phyloP scores from a whole-genome alignment of 192 early-diverging fungal genomes.

The Chytriomyces confervae region DNA sequence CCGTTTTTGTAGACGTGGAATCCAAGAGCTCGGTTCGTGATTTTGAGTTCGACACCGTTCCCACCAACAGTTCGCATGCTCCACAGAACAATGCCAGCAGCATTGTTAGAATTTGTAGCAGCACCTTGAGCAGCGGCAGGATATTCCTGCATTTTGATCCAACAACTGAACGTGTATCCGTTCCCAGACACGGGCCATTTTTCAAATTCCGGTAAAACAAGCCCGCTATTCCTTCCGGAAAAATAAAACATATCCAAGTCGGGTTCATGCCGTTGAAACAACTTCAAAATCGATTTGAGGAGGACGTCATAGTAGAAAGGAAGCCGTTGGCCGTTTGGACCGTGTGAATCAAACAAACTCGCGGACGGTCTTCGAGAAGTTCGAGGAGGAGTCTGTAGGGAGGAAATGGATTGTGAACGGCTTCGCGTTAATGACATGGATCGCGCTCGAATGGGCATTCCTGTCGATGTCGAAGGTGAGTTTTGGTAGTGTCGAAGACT shows the following conservation, averaged over 20 bases:
- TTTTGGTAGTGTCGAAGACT: slow-evolving; percentile 33
- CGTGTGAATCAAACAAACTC: slow-evolving; percentile 23
- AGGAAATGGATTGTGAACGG: slow-evolving; percentile 23
- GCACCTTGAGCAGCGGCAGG: background rate
- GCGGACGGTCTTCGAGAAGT: slow-evolving; percentile 18
- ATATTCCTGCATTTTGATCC: slow-evolving; percentile 45
- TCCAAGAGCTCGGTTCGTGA: slow-evolving; percentile 18
- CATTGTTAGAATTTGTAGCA: background rate
- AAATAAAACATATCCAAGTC: slow-evolving; percentile 56
- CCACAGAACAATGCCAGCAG: background rate
- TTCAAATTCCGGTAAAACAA: slow-evolving; percentile 34
- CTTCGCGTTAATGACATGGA: slow-evolving; percentile 1
- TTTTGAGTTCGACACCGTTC: slow-evolving; percentile 33
- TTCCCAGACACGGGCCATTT: slow-evolving; percentile 39
- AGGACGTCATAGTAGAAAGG: slow-evolving; percentile 48
- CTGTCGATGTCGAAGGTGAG: background rate
- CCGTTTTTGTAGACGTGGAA: slow-evolving; percentile 24
- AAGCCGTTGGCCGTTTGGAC: slow-evolving; percentile 8
- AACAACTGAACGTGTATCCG: slow-evolving; percentile 47
- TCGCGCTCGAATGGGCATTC: background rate
- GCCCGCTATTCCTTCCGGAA: slow-evolving; percentile 41
- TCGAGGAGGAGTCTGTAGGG: background rate
- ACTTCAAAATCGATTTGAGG: slow-evolving; percentile 35
- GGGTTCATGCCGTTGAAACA: slow-evolving; percentile 42
- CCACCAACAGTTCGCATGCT: slow-evolving; percentile 34